Evolutionary conservation across 2,329 filamentous ascomycete genomes (phyloP).

Genomic region (Diaporthe citrichinensis): DNA sequence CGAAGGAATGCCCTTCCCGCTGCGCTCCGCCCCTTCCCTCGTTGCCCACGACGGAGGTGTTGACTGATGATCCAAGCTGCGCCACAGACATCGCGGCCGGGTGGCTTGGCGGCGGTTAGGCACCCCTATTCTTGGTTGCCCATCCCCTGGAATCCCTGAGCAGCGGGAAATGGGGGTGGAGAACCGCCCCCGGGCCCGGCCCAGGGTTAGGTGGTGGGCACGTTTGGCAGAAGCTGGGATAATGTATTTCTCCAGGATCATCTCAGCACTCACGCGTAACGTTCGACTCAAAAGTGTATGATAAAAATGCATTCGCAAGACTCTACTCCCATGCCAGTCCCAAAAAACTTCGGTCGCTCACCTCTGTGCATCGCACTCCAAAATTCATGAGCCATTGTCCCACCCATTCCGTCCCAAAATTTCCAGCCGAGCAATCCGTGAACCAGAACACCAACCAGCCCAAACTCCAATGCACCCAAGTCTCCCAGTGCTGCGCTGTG

Average conservation of each 20-base stretch:
- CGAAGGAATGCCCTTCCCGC: background rate
- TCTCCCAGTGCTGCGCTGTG: too few species aligned
- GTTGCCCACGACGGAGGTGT: background rate
- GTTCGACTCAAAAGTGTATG: background rate
- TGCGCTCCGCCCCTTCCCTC: conserved; percentile 19
- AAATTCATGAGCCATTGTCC: background rate
- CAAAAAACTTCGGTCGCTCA: background rate
- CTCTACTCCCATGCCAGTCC: background rate
- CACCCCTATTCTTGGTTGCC: background rate
- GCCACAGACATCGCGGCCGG: conserved; percentile 9
- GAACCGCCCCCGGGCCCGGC: background rate
- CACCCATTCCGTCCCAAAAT: background rate
- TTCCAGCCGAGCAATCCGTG: background rate
- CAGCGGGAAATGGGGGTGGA: background rate
- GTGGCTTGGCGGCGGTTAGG: conserved; percentile 13
- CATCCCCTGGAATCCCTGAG: background rate
- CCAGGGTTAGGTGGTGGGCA: background rate
- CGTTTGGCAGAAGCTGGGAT: background rate
- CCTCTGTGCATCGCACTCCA: background rate
- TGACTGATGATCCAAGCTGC: conserved; percentile 8
- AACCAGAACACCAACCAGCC: background rate
- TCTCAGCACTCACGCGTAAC: background rate
- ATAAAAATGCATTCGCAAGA: background rate
- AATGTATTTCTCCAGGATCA: background rate
- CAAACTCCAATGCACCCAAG: background rate